Evolutionary conservation across 179 eudicot species (phyloP).

Genomic region (Actinidia arguta): DNA sequence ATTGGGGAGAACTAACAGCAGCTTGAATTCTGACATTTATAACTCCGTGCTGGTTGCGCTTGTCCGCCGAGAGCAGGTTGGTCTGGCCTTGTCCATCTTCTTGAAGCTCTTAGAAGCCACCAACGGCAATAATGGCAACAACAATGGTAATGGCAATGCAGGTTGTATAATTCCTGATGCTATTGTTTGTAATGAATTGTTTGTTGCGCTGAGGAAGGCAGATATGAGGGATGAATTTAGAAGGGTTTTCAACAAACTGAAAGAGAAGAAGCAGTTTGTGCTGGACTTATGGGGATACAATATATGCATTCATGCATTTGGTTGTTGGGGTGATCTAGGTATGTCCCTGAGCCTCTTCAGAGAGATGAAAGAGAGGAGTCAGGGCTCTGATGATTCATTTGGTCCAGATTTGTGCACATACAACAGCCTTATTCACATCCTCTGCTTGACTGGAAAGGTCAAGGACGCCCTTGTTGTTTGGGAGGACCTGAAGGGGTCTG

Average conservation of each 20-base stretch:
- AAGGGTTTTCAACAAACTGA: slow-evolving; percentile 48
- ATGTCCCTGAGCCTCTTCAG: slow-evolving; percentile 65
- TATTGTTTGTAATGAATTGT: slow-evolving; percentile 81
- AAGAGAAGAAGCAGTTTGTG: slow-evolving; percentile 44
- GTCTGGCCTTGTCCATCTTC: slow-evolving; percentile 67
- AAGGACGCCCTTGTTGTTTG: slow-evolving; percentile 80
- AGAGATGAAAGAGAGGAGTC: slow-evolving; percentile 72
- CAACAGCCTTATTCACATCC: slow-evolving; percentile 81
- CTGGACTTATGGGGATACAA: slow-evolving; percentile 82
- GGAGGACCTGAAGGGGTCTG: slow-evolving; percentile 88
- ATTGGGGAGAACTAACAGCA: slow-evolving; percentile 39
- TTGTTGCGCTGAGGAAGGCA: slow-evolving; percentile 70
- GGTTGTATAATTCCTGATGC: slow-evolving; percentile 45
- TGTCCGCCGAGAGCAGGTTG: slow-evolving; percentile 56
- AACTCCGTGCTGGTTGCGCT: slow-evolving; percentile 69
- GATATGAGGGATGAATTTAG: slow-evolving; percentile 70
- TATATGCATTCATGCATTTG: slow-evolving; percentile 87
- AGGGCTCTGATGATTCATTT: slow-evolving; percentile 26
- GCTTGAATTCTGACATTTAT: slow-evolving; percentile 51
- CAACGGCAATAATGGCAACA: neutral
- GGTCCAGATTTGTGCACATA: slow-evolving; percentile 83
- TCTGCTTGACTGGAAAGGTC: slow-evolving; percentile 72
- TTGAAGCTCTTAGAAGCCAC: slow-evolving; percentile 54
- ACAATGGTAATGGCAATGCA: slow-evolving; percentile 15
- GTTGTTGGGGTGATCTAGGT: slow-evolving; percentile 84